These are phyloP conservation scores for Sonneratia alba DNA, from an alignment of 345 rosid genomes.

Conservation along the genomic window DNA sequence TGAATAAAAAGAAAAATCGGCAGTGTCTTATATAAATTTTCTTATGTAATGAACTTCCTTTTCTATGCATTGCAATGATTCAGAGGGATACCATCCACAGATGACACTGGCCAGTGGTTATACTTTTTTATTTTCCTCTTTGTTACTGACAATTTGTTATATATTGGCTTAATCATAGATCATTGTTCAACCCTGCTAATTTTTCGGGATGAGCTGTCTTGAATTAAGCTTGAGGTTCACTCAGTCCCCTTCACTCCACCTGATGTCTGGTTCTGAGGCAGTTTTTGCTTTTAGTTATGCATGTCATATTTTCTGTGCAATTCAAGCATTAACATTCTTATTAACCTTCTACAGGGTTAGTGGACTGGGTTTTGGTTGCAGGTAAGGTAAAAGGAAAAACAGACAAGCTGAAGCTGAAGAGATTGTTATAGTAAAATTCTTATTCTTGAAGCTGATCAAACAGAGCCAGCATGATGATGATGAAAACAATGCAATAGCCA, in stretches of 20 bases:
- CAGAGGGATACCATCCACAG: too few relatives aligned
- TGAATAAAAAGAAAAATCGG: not conserved
- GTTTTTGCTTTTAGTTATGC: not conserved
- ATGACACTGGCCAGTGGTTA: not conserved
- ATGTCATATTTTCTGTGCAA: not conserved
- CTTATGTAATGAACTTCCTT: not conserved
- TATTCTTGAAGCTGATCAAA: not conserved
- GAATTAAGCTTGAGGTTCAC: not conserved
- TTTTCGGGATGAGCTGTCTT: not conserved
- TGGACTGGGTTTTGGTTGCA: not conserved
- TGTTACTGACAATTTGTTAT: not conserved
- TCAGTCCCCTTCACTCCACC: not conserved
- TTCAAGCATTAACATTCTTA: not conserved
- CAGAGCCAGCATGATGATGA: not conserved
- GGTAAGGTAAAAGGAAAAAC: not conserved
- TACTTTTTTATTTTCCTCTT: not conserved
- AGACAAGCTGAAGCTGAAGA: not conserved
- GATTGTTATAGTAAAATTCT: not conserved
- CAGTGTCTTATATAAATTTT: not conserved
- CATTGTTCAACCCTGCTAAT: not conserved
- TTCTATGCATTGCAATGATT: not conserved
- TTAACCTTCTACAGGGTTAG: not conserved
- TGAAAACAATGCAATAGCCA: conserved; percentile 11
- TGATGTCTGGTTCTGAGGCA: not conserved
- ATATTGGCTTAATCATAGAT: not conserved